These are phyloP conservation scores for Arabidopsis lyrata DNA, from an alignment of 441 rosid genomes.

Conservation along the genomic window DNA sequence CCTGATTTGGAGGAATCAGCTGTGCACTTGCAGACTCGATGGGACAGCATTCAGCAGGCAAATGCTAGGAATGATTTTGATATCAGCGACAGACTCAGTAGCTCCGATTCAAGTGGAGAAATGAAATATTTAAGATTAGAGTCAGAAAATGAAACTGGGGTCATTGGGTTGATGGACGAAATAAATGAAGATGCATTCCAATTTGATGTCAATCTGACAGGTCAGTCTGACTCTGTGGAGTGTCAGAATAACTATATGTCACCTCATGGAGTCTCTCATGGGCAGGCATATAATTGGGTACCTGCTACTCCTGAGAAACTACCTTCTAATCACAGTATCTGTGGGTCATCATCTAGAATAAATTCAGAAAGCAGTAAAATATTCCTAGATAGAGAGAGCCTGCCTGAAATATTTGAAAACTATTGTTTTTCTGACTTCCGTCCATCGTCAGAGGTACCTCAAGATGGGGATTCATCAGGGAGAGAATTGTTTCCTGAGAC, in stretches of 20 bases:
- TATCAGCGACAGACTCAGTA: conserved; percentile 47
- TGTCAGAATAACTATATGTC: conserved; percentile 46
- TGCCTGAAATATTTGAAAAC: conserved; percentile 87
- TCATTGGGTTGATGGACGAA: conserved; percentile 80
- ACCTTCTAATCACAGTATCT: conserved; percentile 49
- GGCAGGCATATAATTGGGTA: conserved; percentile 51
- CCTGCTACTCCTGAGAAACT: conserved; percentile 53
- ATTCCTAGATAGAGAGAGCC: conserved; percentile 53
- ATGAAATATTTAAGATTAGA: conserved; percentile 48
- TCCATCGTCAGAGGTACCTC: conserved; percentile 65
- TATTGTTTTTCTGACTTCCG: conserved; percentile 73
- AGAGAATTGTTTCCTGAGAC: conserved; percentile 51
- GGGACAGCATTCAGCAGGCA: conserved; percentile 71
- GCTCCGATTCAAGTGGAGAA: conserved; percentile 54
- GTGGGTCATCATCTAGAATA: conserved; percentile 51
- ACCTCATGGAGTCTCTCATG: conserved; percentile 54
- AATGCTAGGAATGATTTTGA: conserved; percentile 54
- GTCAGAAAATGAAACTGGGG: conserved; percentile 45
- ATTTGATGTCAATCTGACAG: conserved; percentile 55
- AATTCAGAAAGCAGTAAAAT: conserved; percentile 64
- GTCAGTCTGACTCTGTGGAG: conserved; percentile 54
- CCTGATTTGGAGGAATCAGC: conserved; percentile 95
- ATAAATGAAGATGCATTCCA: conserved; percentile 82
- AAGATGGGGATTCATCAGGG: conserved; percentile 54
- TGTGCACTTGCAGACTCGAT: conserved; percentile 88